Evolutionary conservation across 116 monocot genomes (phyloP).

Genomic region (Thalassia testudinum): DNA sequence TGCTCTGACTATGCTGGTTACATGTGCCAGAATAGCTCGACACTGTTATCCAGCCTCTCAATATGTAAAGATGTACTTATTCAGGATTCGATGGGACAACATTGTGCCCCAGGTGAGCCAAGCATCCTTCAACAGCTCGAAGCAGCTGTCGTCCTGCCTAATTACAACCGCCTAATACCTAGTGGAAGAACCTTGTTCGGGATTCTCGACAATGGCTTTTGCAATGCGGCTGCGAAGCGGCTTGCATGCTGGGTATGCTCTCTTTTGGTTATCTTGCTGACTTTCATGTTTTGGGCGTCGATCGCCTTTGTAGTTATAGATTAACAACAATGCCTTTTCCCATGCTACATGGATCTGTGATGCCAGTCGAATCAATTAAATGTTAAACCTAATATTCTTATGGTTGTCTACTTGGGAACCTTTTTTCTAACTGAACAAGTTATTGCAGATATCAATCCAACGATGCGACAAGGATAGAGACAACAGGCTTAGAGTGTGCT

Average conservation of each 20-base stretch:
- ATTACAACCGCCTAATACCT: conserved; percentile 83
- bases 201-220: conserved; percentile 64
- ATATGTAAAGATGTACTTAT: conserved; percentile 70
- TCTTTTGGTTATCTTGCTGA: neutral
- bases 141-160: conserved; percentile 76
- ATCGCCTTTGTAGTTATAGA: neutral
- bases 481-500: conserved; percentile 88
- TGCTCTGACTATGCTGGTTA: conserved; percentile 98
- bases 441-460: conserved; percentile 85
- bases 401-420: no score
- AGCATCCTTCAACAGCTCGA: conserved; percentile 90
- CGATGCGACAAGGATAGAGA: conserved; percentile 86
- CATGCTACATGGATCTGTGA: no score
- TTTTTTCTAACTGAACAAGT: conserved; percentile 4
- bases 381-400: no score
- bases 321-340: neutral
- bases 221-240: conserved; percentile 77
- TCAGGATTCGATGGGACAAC: conserved; percentile 46
- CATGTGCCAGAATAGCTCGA: conserved; percentile 85
- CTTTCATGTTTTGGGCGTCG: neutral
- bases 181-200: conserved; percentile 50
- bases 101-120: conserved; percentile 84
- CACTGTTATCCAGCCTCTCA: conserved; percentile 57
- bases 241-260: conserved; percentile 89
- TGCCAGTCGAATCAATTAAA: no score